Percentiles rank a stretch among this genome's conserved stretches.
Evolutionary conservation across 306 rosid species (phyloP).

Genomic region (Urtica urens): DNA sequence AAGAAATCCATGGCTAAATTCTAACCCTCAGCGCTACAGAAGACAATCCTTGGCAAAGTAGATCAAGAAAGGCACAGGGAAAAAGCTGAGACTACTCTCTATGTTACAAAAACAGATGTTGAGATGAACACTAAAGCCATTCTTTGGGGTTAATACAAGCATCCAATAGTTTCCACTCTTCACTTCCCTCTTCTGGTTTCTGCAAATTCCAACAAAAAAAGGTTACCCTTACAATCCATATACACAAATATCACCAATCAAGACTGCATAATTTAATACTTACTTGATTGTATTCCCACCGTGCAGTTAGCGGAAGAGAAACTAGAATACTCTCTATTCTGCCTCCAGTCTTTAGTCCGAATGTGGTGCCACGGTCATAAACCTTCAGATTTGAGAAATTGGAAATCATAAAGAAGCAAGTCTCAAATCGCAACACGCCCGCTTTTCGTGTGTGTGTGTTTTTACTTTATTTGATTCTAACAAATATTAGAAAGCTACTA

Average conservation of each 20-base stretch:
- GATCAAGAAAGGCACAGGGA: not conserved
- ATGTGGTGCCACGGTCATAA: constrained; percentile 93
- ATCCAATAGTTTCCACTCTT: constrained; percentile 87
- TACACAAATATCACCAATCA: constrained; percentile 2
- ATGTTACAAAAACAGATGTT: constrained; percentile 1
- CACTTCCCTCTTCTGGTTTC: constrained; percentile 98
- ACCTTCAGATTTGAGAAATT: constrained; percentile 36
- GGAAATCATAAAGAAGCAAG: not conserved
- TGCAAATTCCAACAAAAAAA: constrained; percentile 26
- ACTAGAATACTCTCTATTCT: constrained; percentile 98
- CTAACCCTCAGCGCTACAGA: constrained; percentile 14
- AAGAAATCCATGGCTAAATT: constrained; percentile 12
- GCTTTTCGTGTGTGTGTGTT: too few relatives aligned
- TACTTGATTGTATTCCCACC: constrained; percentile 97
- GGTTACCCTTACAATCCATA: constrained; percentile 6
- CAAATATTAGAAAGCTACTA: not conserved
- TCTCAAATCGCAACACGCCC: not conserved
- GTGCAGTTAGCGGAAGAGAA: constrained; percentile 88
- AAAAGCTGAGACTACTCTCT: not conserved
- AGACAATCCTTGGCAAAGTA: not conserved
- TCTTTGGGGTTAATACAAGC: constrained; percentile 97
- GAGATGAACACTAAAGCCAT: constrained; percentile 40
- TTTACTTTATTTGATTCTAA: not conserved
- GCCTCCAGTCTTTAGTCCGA: constrained; percentile 97
- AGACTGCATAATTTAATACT: too few relatives aligned